Evolutionary conservation across 2,329 filamentous ascomycete species (phyloP).

Genomic region (Graphiopsis chlorocephala): DNA sequence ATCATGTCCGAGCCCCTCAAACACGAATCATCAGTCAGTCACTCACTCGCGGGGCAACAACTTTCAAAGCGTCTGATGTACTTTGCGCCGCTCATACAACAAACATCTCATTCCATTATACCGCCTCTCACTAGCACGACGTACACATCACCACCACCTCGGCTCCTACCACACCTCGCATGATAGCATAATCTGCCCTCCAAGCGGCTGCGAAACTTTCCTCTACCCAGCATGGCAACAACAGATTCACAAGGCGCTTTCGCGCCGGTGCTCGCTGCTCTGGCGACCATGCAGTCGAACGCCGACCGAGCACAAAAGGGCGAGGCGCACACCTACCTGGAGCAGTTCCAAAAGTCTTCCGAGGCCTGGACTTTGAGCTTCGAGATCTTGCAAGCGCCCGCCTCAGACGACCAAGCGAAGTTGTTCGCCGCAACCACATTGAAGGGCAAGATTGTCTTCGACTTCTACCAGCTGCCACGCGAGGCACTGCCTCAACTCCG

Average conservation of each 20-base stretch:
- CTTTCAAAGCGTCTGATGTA: neutral
- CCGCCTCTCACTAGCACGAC: neutral
- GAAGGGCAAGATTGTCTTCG: constrained; percentile 99
- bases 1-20: neutral
- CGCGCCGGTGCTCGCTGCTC: constrained; percentile 75
- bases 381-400: constrained; percentile 73
- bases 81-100: neutral
- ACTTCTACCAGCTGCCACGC: constrained; percentile 81
- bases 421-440: constrained; percentile 95
- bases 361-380: constrained; percentile 90
- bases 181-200: neutral
- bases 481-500: constrained; percentile 73
- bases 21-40: neutral
- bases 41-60: neutral
- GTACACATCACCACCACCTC: neutral
- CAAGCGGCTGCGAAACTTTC: constrained; percentile 3
- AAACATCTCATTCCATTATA: neutral
- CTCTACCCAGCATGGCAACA: constrained; percentile 30
- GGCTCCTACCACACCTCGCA: neutral
- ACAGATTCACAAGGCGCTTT: constrained; percentile 20
- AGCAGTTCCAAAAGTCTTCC: constrained; percentile 95
- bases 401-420: constrained; percentile 78
- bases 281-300: constrained; percentile 85
- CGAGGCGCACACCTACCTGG: constrained; percentile 85
- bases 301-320: constrained; percentile 79